Base-by-base conservation (phyloP, 2,329 filamentous ascomycete genomes). In the Fusarium chuoi region DNA sequence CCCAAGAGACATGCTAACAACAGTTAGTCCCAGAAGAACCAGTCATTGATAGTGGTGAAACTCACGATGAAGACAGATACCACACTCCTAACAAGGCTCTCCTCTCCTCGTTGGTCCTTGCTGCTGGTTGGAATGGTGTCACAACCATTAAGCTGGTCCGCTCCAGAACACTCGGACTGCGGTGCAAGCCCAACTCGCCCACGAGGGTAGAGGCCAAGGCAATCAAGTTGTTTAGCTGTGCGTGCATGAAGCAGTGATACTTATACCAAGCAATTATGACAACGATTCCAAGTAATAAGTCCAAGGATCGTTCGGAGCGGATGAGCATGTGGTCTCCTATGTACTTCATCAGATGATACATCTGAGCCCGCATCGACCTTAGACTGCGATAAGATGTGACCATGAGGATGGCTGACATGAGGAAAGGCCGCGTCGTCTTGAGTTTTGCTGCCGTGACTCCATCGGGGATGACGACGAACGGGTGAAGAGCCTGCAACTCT, bases 51-150 rank as follows among this genome's bases (percentile, higher is more conserved):
- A 9, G 0, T 4, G 28, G 6, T 4, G 5, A 10, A 18, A 80
- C 86, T 76, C 80, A 89, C 88, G 84, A 83, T 15, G 87, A 89
- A 20, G 83, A 85, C 36, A 90, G 69, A 66, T 88, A 89, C 85
- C 88, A 90, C 4, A 87, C 85, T 0, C 87, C 88, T 2, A 88
- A 80, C 1, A 89, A 80, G 0, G 85, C 82, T n/a, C 88, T 83
- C 15, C 85, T 82, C 68, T 90, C 88, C 44, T 89, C 88, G 13
- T 87, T 84, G 0, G 85, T 87, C 8, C 87, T 83, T 5, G 78
- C 77, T 28, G 75, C 78, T 1, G 83, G 81, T 36, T 81, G 75
- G 22, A 82, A 81, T 0, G 84, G 84, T 28, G 83, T 79, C 6
- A 84, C 79, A 7, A 86, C 81, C 78, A 87, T 81, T 14, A 87